phyloP scores from a whole-genome alignment of 768 basidiomycete species.

The Dentipellis sp. region DNA sequence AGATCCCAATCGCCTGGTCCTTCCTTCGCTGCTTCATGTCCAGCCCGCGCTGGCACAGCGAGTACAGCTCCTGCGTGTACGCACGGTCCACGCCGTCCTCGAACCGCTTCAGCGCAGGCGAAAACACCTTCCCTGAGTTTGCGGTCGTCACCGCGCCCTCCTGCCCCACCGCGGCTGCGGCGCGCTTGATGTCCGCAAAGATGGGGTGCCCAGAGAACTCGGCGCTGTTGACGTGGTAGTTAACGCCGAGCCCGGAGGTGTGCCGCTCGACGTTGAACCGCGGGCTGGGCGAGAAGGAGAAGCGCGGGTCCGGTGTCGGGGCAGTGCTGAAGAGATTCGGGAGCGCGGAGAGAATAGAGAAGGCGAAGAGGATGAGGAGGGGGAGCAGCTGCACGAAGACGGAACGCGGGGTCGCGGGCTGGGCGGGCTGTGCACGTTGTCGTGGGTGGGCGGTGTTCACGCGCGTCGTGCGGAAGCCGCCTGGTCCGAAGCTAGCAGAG shows the following conservation, averaged over 20 bases:
- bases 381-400: slow-evolving; percentile 74
- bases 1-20: slow-evolving; percentile 75
- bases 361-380: slow-evolving; percentile 71
- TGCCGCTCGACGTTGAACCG: slow-evolving; percentile 62
- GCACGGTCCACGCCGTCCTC: slow-evolving; percentile 69
- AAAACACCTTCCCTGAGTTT: slow-evolving; percentile 2
- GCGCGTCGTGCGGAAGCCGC: slow-evolving; percentile 71
- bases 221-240: slow-evolving; percentile 74
- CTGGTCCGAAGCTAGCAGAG: slow-evolving; percentile 68
- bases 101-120: slow-evolving; percentile 44
- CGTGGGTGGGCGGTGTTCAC: slow-evolving; percentile 34
- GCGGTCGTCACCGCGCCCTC: too few species aligned
- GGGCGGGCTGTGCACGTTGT: slow-evolving; percentile 25
- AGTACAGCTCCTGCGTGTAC: slow-evolving; percentile 64
- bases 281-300: slow-evolving; percentile 54
- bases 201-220: slow-evolving; percentile 80
- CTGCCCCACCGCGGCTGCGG: slow-evolving; percentile 17
- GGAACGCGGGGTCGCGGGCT: slow-evolving; percentile 45
- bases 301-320: slow-evolving; percentile 70
- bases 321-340: slow-evolving; percentile 65
- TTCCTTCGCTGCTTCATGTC: slow-evolving; percentile 62
- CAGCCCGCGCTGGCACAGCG: slow-evolving; percentile 60
- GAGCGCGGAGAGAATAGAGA: slow-evolving; percentile 76
- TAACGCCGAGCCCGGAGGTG: slow-evolving; percentile 61
- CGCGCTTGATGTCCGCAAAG: slow-evolving; percentile 54